Base-by-base conservation (phyloP, 2,329 filamentous ascomycete species). In the Botryotinia convoluta region DNA sequence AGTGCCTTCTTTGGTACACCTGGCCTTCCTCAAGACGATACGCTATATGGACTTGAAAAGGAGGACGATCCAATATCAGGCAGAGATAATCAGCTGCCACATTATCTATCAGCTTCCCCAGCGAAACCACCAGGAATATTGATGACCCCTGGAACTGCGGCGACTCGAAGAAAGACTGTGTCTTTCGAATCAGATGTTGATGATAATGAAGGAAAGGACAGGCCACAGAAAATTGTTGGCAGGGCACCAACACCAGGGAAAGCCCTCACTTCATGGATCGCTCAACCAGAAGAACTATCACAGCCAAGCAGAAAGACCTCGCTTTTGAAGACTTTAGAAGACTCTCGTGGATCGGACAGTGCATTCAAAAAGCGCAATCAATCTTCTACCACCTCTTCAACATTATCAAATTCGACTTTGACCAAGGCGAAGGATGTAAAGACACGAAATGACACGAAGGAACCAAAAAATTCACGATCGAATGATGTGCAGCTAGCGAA, bases 1-100 rank as follows among this genome's bases (percentile, higher is more conserved):
- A 89, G 86, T 77, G 89, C 88, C 39, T 81, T 92, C 63, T 91
- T 91, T 77, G 90, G 90, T 59, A 89, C 88, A 5, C 87, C 89
- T 68, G 79, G 79, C n/a, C 79, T 79, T 22, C 73, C 69, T n/a
- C 79, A 80, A 63, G 80, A 84, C 65, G 82, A 83, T 73, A 77
- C 78, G 14, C 64, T 78, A 74, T 78, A 79, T 74, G 75, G 81
- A 73, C 44, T 79, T 37, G 76, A 75, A 51, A 75, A 75, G 75
- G 76, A 77, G 67, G 73, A 76, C 63, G 79, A 81, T 69, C 74
- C 76, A 54, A 78, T 76, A 22, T 54, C 57, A 32, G 59, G 73
- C 22, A 67, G 73, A 59, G 32, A 73, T n/a, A 59, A 77, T 35
- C 77, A 75, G 71, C 71, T 79, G 78, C 14, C 76, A 76, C 72